Base-by-base conservation (phyloP, 2,329 filamentous ascomycete species). In the Trichoderma koningii region DNA sequence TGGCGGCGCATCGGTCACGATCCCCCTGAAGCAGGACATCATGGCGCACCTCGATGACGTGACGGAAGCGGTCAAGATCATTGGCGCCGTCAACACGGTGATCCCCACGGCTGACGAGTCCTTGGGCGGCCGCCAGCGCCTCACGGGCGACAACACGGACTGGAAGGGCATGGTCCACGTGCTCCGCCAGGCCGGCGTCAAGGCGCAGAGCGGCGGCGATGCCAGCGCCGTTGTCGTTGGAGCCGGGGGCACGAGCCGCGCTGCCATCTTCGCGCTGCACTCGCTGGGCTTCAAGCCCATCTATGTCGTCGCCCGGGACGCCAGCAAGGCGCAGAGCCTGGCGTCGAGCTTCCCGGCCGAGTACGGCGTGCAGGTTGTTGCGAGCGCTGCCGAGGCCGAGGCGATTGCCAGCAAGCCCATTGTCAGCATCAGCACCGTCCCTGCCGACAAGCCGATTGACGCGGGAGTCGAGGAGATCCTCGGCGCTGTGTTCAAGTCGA, bases 21-120 rank as follows among this genome's bases (percentile, higher is more conserved):
- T 99, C 57, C 95, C 95, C 0, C 82, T 99, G 63, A 99, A 99
- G 79, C 81, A 95, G 34, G 92, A 96, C 70, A 87, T 98, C 65
- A 92, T 96, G 79, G 82, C 85, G 0, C 78, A 94, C 5, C 81
- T 99, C 15, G 93, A 98, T 73, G 87, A 89, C 61, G 82, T 97
- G 65, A 89, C 92, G 0, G 85, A 89, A 34, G 89, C 95, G 62
- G 94, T 93, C 15, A 85, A 86, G 68, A 81, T 86, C 34, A 97
- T 99, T 67, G 95, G 95, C 23, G 95, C 95, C 3, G 90, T 98
- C 68, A 99, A 99, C 79, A 99, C 95, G 19, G 89, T 99, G 72
- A 86, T 97, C 30, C 88, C 90, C 0, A 73, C 85, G 3, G 34
- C 61, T 55, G 15, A 73, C 74, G 28, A 56, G 5, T 74, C 78